These are phyloP conservation scores for Trichoderma virens DNA, from an alignment of 495 filamentous ascomycete species.

Conservation along the genomic window DNA sequence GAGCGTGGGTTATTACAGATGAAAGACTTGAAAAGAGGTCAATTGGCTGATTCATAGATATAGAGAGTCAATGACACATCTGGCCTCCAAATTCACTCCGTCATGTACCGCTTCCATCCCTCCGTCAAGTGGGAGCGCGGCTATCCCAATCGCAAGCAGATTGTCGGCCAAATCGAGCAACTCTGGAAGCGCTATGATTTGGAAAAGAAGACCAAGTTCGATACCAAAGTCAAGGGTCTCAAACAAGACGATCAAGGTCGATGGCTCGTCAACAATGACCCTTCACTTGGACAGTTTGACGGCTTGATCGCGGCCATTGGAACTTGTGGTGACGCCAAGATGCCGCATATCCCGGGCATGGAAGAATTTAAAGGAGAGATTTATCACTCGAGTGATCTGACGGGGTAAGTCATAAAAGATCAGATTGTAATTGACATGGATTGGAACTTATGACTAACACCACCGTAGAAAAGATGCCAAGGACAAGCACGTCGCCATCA, in stretches of 20 bases:
- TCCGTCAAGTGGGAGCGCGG: conserved; percentile 64
- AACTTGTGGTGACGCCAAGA: conserved; percentile 70
- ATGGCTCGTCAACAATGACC: conserved; percentile 69
- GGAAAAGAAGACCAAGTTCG: conserved; percentile 61
- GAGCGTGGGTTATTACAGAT: conserved; percentile 66
- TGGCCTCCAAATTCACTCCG: conserved; percentile 70
- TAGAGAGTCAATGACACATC: conserved; percentile 82
- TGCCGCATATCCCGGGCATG: conserved; percentile 57
- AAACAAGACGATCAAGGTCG: conserved; percentile 59
- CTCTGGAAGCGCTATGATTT: conserved; percentile 73
- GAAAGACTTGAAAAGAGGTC: no score
- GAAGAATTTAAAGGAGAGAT: conserved; percentile 60
- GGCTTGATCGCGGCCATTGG: conserved; percentile 71
- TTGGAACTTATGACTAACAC: background rate
- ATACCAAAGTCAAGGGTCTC: conserved; percentile 58
- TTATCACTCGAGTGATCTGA: conserved; percentile 65
- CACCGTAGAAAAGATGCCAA: conserved; percentile 37
- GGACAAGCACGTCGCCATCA: conserved; percentile 64
- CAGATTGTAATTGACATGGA: background rate
- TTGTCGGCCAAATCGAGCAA: conserved; percentile 59
- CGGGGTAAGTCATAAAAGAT: conserved; percentile 39
- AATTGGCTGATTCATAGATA: no score
- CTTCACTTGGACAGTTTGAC: conserved; percentile 61
- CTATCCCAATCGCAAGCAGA: conserved; percentile 68
- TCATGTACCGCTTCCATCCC: conserved; percentile 87